Base-by-base conservation (phyloP, 2,329 filamentous ascomycete species). In the Phialophora macrospora region DNA sequence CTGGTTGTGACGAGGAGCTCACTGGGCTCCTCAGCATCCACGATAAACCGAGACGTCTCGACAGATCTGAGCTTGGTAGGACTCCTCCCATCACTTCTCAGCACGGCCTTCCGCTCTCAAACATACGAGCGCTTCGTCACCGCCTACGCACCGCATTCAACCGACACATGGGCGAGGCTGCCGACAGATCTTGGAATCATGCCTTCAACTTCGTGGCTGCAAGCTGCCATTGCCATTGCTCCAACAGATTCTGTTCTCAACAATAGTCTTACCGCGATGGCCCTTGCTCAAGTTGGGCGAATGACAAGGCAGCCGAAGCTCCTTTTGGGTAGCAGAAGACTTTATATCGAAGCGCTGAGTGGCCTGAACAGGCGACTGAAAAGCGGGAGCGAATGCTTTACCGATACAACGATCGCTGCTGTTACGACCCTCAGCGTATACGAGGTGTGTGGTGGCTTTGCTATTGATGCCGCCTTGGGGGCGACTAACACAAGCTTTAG, bases 351-450 rank as follows among this genome's bases (percentile, higher is more conserved):
- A 54, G 55, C 64, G 4, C 30, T 67, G 14, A 55, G 51, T 24
- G 55, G 60, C 9, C 22, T 67, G 7, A 60, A 59, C n/a, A 60
- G 30, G 48, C 55, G 24, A 12, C 30, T 67, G 11, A 14, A 22
- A 4, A n/a, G 20, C 5, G 22, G n/a, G 12, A 26, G 52, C n/a
- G 52, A 55, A 49, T n/a, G 14, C 24, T 32, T 61, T 17, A n/a
- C 32, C 9, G 64, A 67, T 28, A 38, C 61, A 17, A 67, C 64
- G n/a, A 20, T 67, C 7, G 64, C 64, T 34, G 55, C 64, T 8
- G 61, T 60, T 20, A 56, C 55, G 26, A 51, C 48, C 12, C 54
- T 67, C 38, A 63, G 32, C 17, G 34, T 63, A 9, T 67, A 64
- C 54, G 64, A 67, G 61, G 61, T 60, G 12, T n/a, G 64, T 54